Base-by-base conservation (phyloP, 108 stramenopile species). In the Chaetoceros tenuissimus region DNA sequence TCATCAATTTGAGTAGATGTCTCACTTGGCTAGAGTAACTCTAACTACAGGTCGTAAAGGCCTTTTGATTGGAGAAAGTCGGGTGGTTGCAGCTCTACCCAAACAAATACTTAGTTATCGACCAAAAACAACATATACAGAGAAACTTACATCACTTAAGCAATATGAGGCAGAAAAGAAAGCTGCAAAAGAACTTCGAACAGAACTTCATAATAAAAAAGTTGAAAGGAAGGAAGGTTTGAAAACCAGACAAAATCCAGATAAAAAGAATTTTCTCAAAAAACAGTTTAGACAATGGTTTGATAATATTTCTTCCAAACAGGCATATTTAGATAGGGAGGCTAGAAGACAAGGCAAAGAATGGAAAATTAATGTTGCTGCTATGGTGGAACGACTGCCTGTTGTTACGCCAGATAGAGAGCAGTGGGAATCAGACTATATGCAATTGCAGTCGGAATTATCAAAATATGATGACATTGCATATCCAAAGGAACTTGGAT, bases 331-430 rank as follows among this genome's bases (percentile, higher is more conserved):
- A 54, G 57, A 78, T 16, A 80, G 81, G 1, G 66, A 67, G 61
- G 91, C 91, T 3, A 70, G 75, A 27, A 71, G 74, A 55, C 64
- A 72, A 40, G 74, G 72, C n/a, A 69, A 74, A 59, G 82, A 80
- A 26, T 92, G 91, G 91, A 71, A 73, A 25, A 60, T 85, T 19
- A 53, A 85, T 24, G 87, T 92, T 0, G 79, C 81, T 8, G 84
- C 67, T 54, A 67, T 92, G 44, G 57, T 92, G 59, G 85, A 88
- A 34, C 73, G 91, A 21, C 48, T 82, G 56, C 80, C 84, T 13
- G 68, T 88, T 7, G 73, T 88, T 2, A 69, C 75, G 45, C 85
- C 87, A 0, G 91, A 92, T 53, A 62, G 50, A 48, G 56, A 57
- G 20, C 53, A 68, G 8, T 92, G 82, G 80, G 87, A 92, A 58